Conservation (phyloP, 2,329 filamentous ascomycete genomes). For the Zasmidium citrigriseum region DNA sequence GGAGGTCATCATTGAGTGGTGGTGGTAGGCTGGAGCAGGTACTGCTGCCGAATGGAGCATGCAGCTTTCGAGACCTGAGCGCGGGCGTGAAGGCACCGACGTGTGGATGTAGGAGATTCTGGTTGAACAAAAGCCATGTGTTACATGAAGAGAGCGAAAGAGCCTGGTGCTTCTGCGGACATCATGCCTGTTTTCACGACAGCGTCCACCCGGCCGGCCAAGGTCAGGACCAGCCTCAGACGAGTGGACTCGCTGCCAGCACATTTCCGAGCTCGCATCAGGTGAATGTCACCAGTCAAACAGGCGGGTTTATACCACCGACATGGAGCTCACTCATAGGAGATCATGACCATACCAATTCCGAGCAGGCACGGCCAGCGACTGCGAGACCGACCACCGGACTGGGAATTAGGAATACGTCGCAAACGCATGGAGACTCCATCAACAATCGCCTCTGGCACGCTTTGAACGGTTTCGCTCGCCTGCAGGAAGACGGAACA, state of each 20-base stretch:
- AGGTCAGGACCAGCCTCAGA: background rate
- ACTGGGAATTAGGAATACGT: slow-evolving; percentile 29
- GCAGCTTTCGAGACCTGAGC: slow-evolving; percentile 53
- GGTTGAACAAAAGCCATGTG: slow-evolving; percentile 35
- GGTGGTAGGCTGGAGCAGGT: slow-evolving; percentile 17
- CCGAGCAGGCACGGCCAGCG: background rate
- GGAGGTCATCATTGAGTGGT: slow-evolving; percentile 24
- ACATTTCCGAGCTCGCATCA: slow-evolving; percentile 12
- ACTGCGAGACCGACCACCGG: slow-evolving; percentile 18
- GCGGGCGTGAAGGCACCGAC: slow-evolving; percentile 43
- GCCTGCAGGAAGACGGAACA: slow-evolving; percentile 31
- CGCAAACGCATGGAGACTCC: slow-evolving; percentile 23
- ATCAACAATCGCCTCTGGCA: slow-evolving; percentile 36
- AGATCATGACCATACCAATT: background rate
- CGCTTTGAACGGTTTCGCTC: slow-evolving; percentile 37
- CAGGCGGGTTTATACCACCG: slow-evolving; percentile 17
- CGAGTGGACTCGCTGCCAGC: background rate
- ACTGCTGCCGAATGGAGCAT: slow-evolving; percentile 52
- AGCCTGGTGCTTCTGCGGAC: slow-evolving; percentile 55
- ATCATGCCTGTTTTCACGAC: slow-evolving; percentile 59
- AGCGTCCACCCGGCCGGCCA: slow-evolving; percentile 1
- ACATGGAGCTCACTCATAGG: slow-evolving; percentile 26
- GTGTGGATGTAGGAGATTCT: slow-evolving; percentile 58
- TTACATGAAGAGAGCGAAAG: slow-evolving; percentile 30
- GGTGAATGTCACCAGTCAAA: slow-evolving; percentile 4